Conservation (phyloP, 805 yeast species). For the Hanseniaspora taiwanica region DNA sequence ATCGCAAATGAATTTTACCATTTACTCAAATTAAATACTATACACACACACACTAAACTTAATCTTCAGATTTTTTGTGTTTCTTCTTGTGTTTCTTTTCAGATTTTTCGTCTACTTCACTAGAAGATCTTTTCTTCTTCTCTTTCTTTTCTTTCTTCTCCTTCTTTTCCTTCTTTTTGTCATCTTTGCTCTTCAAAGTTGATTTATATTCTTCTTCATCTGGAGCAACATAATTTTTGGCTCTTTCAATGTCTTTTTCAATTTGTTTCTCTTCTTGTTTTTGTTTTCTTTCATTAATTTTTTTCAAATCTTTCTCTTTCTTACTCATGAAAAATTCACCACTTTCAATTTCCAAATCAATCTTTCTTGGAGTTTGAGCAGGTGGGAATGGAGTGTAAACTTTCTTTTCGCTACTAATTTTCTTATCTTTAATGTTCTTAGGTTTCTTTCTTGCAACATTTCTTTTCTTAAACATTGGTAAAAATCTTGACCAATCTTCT, state of each 20-base stretch:
- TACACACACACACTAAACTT: not conserved
- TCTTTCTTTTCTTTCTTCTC: constrained; percentile 12
- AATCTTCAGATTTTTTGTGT: constrained; percentile 16
- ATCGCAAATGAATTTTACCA: too few relatives aligned
- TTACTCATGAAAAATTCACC: constrained; percentile 95
- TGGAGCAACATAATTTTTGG: constrained; percentile 76
- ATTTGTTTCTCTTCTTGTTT: constrained; percentile 61
- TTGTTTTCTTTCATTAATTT: constrained; percentile 62
- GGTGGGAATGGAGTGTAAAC: constrained; percentile 99
- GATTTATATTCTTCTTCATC: constrained; percentile 50
- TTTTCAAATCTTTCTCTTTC: constrained; percentile 61
- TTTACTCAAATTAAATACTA: too few relatives aligned
- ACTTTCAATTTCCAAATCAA: constrained; percentile 92
- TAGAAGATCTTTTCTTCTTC: constrained; percentile 13
- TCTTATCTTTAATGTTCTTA: constrained; percentile 41
- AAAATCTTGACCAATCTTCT: constrained; percentile 93
- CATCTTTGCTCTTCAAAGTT: constrained; percentile 19
- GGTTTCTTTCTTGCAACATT: constrained; percentile 91
- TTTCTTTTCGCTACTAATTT: constrained; percentile 33
- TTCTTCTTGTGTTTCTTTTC: constrained; percentile 16
- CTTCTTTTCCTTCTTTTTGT: constrained; percentile 14
- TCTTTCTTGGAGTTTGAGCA: constrained; percentile 88
- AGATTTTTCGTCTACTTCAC: constrained; percentile 17
- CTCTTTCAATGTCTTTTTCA: constrained; percentile 54
- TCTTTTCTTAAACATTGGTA: constrained; percentile 93